Evolutionary conservation across 225 moss, liverwort and hornwort species (phyloP).

Genomic region (Climacium dendroides): DNA sequence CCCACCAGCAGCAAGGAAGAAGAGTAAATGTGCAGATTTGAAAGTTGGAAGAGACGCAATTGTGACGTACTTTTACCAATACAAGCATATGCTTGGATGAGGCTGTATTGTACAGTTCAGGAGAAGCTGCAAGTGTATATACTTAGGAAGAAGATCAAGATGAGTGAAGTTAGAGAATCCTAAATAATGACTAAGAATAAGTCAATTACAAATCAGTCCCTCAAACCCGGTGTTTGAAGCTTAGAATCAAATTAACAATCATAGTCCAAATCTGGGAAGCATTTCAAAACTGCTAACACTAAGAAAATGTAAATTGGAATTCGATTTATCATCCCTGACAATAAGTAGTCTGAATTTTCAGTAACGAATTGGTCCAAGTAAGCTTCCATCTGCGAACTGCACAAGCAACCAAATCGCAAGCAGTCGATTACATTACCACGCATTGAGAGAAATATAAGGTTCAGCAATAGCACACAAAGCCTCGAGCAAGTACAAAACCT

Average conservation of each 20-base stretch:
- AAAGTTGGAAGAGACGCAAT: background rate
- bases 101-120: too few relatives aligned
- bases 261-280: background rate
- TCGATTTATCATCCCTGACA: background rate
- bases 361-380: conserved; percentile 81
- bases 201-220: background rate
- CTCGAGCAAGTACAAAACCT: background rate
- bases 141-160: background rate
- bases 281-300: background rate
- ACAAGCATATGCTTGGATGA: background rate
- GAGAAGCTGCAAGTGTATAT: background rate
- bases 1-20: background rate
- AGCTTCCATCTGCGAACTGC: conserved; percentile 91
- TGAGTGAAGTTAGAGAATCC: background rate
- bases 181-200: background rate
- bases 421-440: background rate
- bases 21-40: background rate
- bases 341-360: background rate
- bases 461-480: background rate
- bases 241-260: background rate
- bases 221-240: background rate
- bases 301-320: background rate
- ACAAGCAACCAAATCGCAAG: background rate
- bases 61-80: background rate
- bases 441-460: background rate